Percentiles rank a stretch among this genome's conserved stretches.
Conservation (phyloP, 2,329 filamentous ascomycete species). For the Penicillium sumatraense region DNA sequence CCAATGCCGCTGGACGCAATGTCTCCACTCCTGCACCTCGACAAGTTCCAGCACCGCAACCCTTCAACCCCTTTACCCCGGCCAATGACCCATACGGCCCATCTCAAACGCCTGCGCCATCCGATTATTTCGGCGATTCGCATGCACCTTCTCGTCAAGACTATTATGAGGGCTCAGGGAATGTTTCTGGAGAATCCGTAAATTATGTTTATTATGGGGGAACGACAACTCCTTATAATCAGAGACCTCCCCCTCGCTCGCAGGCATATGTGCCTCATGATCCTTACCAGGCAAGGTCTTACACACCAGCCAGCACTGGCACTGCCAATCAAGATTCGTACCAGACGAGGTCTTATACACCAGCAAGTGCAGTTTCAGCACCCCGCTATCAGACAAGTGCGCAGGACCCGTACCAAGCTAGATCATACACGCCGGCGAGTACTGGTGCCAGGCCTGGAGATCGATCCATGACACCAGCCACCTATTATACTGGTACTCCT, state of each 20-base stretch:
- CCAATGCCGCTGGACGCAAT: constrained; percentile 28
- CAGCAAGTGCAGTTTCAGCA: background rate
- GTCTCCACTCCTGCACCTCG: constrained; percentile 23
- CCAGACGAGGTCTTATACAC: constrained; percentile 3
- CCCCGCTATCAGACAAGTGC: background rate
- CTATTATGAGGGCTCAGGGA: constrained; percentile 8
- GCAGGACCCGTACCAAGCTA: constrained; percentile 4
- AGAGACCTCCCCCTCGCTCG: constrained; percentile 9
- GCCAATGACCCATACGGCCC: constrained; percentile 26
- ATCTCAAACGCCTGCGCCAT: constrained; percentile 20
- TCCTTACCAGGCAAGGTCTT: constrained; percentile 14
- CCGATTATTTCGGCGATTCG: constrained; percentile 7
- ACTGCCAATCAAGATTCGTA: background rate
- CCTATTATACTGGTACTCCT: constrained; percentile 14
- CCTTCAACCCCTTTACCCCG: constrained; percentile 26
- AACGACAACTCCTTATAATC: constrained; percentile 12
- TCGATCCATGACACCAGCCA: constrained; percentile 21
- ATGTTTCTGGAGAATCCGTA: constrained; percentile 2
- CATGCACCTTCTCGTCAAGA: constrained; percentile 13
- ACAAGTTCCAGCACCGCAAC: constrained; percentile 19
- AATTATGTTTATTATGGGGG: constrained; percentile 10
- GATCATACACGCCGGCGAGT: constrained; percentile 10
- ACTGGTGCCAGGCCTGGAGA: constrained; percentile 5
- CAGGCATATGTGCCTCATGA: constrained; percentile 16
- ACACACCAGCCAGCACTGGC: constrained; percentile 17